A percentile compares a stretch with the other conserved stretches of the same genome.
These are phyloP conservation scores for Talaromyces sp. DNA, from an alignment of 2,329 filamentous ascomycete genomes.

Conservation along the genomic window DNA sequence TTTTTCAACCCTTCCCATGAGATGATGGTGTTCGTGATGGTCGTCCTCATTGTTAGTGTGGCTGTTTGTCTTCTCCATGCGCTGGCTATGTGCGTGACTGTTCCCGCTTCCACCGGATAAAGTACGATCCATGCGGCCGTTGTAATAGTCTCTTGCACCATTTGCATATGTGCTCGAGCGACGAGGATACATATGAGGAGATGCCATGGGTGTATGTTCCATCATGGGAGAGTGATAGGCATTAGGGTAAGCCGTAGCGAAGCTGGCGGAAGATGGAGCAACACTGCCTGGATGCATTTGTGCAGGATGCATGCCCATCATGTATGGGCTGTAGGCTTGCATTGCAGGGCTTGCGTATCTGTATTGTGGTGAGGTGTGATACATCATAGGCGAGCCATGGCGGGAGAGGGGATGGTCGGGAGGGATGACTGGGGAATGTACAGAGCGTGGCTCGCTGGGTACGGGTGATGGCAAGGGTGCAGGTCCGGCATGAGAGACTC, in stretches of 20 bases:
- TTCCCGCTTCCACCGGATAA: conserved; percentile 16
- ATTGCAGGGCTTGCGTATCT: conserved; percentile 38
- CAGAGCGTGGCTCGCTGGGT: conserved; percentile 28
- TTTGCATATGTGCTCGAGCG: conserved; percentile 21
- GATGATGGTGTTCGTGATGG: conserved; percentile 34
- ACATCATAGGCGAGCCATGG: conserved; percentile 23
- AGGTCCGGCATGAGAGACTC: conserved; percentile 17
- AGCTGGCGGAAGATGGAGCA: conserved; percentile 28
- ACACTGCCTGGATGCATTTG: conserved; percentile 27
- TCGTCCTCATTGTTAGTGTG: conserved; percentile 9
- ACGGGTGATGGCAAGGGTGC: conserved; percentile 33
- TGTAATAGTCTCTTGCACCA: conserved; percentile 29
- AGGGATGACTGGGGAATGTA: conserved; percentile 19
- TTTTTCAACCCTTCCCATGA: conserved; percentile 44
- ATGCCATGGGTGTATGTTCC: conserved; percentile 31
- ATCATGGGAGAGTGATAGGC: conserved; percentile 37
- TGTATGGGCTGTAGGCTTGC: conserved; percentile 36
- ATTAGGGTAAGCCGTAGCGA: conserved; percentile 30
- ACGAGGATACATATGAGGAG: conserved; percentile 32
- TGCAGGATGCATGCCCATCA: conserved; percentile 30
- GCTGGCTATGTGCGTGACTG: conserved; percentile 12
- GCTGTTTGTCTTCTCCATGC: conserved; percentile 13
- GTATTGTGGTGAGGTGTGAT: conserved; percentile 23
- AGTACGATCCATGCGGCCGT: conserved; percentile 24
- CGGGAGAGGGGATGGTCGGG: conserved; percentile 25